Evolutionary conservation across 208 protist genomes (phyloP).

Genomic region (Crithidia fasciculata): DNA sequence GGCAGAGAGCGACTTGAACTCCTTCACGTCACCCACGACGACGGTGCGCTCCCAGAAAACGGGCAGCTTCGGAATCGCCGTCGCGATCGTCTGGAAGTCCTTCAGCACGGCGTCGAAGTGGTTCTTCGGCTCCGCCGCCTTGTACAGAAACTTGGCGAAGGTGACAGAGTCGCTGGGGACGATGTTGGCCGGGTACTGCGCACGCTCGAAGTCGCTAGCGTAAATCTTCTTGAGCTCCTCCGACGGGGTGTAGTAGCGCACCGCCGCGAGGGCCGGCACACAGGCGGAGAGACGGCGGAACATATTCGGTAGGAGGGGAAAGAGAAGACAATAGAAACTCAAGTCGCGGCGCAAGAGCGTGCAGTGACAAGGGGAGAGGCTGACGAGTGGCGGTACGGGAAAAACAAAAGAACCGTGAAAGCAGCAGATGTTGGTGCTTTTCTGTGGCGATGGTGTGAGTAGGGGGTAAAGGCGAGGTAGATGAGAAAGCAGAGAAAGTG

Average conservation of each 20-base stretch:
- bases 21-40: constrained; percentile 64
- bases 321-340: background rate
- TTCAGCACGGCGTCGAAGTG: constrained; percentile 73
- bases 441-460: too few relatives aligned
- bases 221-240: constrained; percentile 88
- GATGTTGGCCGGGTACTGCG: constrained; percentile 76
- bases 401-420: constrained; percentile 4
- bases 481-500: background rate
- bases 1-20: constrained; percentile 85
- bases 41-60: constrained; percentile 91
- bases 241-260: constrained; percentile 87
- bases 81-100: constrained; percentile 82
- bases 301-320: constrained; percentile 38
- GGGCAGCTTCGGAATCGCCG: constrained; percentile 69
- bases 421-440: constrained; percentile 21
- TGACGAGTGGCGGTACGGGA: background rate
- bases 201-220: constrained; percentile 89
- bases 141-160: constrained; percentile 92
- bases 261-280: constrained; percentile 42
- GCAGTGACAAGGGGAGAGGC: too few relatives aligned
- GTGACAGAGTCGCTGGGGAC: constrained; percentile 88
- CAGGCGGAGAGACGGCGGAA: constrained; percentile 75
- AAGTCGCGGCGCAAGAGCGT: too few relatives aligned
- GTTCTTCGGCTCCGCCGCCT: constrained; percentile 75
- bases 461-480: too few relatives aligned